Base-by-base conservation (phyloP, 2,329 filamentous ascomycete genomes). In the Ophiostoma montium region DNA sequence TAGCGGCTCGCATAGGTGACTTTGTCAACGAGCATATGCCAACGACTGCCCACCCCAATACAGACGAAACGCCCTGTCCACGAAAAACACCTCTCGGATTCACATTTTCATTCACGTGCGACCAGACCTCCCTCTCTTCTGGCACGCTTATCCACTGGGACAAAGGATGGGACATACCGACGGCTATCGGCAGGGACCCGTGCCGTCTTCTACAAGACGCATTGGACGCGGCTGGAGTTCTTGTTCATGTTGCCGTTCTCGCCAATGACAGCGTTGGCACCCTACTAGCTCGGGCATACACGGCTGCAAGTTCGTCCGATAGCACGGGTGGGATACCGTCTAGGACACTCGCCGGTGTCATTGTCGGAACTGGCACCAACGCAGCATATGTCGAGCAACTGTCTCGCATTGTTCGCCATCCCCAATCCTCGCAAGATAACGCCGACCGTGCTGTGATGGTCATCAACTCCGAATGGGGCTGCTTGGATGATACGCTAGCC, bases 261-360 rank as follows among this genome's bases (percentile, higher is more conserved):
- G 89, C 95, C 58, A 98, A 98, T 63, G 92, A 98, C 64, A 96
- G 90, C 0, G 92, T 96, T 5, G 92, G 92, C 47, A 95, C 92
- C 1, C 76, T 98, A 33, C 95, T 96, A 87, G 89, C 92, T 33
- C 83, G 89, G 57, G 94, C 89, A 0, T 98, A 96, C 67, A 47
- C 48, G 2, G 42, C 42, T 32, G 42, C 30, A 12, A 44, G 16
- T 18, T 88, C 87, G 6, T 88, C 86, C 10, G 85, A 84, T 4
- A 86, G 85, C 53, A 86, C 88, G 71, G 82, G 15, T 2, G 16
- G 16, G 5, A 9, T 7, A 15, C 12, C 30, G 4, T 33, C 82
- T 1, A 47, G 9, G 9, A 51, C 52, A 0, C 46, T 96, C 8
- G 70, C 95, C 10, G 90, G 90, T 49, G 88, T 88, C 54, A 96